Percentiles rank a stretch among this genome's conserved stretches.
phyloP scores from a whole-genome alignment of 495 filamentous ascomycete genomes.

The Lepidopterella palustris region DNA sequence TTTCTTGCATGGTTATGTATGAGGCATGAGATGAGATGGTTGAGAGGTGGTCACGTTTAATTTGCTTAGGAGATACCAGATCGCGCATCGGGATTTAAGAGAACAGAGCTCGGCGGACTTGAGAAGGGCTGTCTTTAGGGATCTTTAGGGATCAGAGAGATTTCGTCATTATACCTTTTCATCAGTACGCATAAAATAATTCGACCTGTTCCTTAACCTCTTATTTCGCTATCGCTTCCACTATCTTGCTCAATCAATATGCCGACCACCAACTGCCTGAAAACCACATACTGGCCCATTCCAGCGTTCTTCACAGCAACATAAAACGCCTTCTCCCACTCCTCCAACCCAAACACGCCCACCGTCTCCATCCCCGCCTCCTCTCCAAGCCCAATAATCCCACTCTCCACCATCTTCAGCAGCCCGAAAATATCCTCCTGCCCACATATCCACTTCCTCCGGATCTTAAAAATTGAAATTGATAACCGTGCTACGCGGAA shows the following conservation, averaged over 20 bases:
- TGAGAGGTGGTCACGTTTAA: too few species aligned
- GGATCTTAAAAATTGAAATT: conserved; percentile 31
- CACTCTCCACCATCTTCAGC: conserved; percentile 4
- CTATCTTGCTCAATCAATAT: background rate
- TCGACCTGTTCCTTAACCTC: background rate
- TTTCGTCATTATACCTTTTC: background rate
- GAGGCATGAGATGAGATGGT: too few species aligned
- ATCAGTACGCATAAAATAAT: background rate
- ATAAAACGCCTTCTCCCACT: conserved; percentile 21
- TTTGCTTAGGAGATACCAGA: too few species aligned
- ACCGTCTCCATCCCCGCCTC: background rate
- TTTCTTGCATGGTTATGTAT: too few species aligned
- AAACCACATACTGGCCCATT: conserved; percentile 4
- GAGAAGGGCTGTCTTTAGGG: too few species aligned
- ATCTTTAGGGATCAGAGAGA: background rate
- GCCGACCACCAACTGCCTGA: too few species aligned
- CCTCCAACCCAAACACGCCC: conserved; percentile 8
- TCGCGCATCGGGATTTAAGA: too few species aligned
- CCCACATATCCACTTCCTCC: conserved; percentile 41
- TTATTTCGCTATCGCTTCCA: background rate
- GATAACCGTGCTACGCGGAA: conserved; percentile 20
- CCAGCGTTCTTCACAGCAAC: background rate
- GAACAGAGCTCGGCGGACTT: too few species aligned
- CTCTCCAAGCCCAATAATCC: conserved; percentile 4
- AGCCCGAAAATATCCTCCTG: conserved; percentile 12